phyloP scores from a whole-genome alignment of 179 eudicot genomes.

The Amaranthus tricolor region DNA sequence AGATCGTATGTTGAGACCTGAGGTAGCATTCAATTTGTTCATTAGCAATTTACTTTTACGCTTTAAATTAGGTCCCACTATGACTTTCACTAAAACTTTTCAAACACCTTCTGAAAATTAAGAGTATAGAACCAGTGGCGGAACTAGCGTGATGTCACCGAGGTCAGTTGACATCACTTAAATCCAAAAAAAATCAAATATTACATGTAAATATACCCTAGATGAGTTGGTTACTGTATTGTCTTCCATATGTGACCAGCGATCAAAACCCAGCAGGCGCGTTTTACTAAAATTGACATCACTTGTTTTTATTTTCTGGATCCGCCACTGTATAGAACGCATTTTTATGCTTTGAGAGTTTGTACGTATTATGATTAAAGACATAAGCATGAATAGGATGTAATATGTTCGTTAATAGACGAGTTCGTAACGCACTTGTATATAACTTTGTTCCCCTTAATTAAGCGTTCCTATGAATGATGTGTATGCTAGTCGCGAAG shows the following conservation, averaged over 20 bases:
- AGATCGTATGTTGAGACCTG: constrained; percentile 84
- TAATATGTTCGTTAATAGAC: neutral
- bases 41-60: neutral
- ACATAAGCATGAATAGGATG: neutral
- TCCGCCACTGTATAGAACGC: neutral
- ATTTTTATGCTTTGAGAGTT: neutral
- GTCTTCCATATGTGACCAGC: too few relatives aligned
- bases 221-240: too few relatives aligned
- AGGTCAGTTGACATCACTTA: too few relatives aligned
- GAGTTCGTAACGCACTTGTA: neutral
- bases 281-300: neutral
- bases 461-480: neutral
- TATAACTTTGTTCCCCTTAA: neutral
- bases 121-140: neutral
- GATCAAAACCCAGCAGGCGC: too few relatives aligned
- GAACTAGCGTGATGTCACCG: too few relatives aligned
- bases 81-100: neutral
- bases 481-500: neutral
- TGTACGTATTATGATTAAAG: neutral
- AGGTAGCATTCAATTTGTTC: constrained; percentile 40
- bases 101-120: neutral
- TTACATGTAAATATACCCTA: too few relatives aligned
- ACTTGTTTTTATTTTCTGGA: too few relatives aligned
- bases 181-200: too few relatives aligned
- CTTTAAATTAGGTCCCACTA: neutral